These are phyloP conservation scores for Globisporangium mamillatum DNA, from an alignment of 352 stramenopile genomes.

Conservation along the genomic window DNA sequence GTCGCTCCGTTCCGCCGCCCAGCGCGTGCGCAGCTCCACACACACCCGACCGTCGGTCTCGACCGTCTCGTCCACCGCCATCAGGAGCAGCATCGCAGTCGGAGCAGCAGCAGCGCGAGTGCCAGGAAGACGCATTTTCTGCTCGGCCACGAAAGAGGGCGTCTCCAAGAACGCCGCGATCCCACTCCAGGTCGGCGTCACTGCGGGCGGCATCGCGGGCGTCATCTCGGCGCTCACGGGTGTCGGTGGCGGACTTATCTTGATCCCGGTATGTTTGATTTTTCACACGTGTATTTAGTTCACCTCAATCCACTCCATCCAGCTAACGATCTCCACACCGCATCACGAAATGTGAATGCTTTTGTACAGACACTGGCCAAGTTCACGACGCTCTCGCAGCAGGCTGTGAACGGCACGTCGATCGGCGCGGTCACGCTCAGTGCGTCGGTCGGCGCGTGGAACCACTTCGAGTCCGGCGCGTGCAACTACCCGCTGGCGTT, in stretches of 20 bases:
- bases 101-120: constrained; percentile 15
- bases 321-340: background rate
- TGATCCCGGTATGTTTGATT: constrained; percentile 60
- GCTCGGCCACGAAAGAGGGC: constrained; percentile 39
- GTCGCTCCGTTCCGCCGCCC: background rate
- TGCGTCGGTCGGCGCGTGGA: constrained; percentile 64
- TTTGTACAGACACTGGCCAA: constrained; percentile 61
- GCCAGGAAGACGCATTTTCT: constrained; percentile 37
- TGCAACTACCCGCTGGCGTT: constrained; percentile 80
- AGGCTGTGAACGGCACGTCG: constrained; percentile 82
- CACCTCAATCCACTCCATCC: background rate
- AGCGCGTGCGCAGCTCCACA: background rate
- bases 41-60: constrained; percentile 5
- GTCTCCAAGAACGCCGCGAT: constrained; percentile 34
- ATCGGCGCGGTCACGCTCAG: constrained; percentile 74
- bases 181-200: constrained; percentile 41
- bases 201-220: constrained; percentile 56
- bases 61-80: constrained; percentile 3
- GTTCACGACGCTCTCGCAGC: constrained; percentile 75
- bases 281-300: background rate
- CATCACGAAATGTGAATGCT: background rate
- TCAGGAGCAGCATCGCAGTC: background rate
- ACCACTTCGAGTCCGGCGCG: constrained; percentile 61
- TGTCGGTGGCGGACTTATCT: constrained; percentile 77
- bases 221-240: constrained; percentile 77